Base-by-base conservation (phyloP, 2,329 filamentous ascomycete genomes). In the Fusarium albidum region DNA sequence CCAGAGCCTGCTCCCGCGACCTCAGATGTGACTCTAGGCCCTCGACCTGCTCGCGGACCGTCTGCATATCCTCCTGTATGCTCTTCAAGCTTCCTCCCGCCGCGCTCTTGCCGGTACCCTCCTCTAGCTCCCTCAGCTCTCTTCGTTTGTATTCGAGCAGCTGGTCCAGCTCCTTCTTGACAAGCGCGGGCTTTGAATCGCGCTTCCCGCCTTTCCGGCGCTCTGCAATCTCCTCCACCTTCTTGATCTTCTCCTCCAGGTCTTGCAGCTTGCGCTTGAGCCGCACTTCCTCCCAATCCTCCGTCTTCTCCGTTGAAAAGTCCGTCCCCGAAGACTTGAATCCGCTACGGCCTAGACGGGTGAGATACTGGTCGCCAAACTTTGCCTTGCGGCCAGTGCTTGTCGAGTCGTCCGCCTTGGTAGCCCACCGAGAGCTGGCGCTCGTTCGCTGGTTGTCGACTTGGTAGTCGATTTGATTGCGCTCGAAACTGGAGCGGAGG, bases 251-350 rank as follows among this genome's bases (percentile, higher is more conserved):
- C 50, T 89, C 83, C 67, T 99, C 93, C 25, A 99, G 79, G 66
- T 98, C 94, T 18, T 86, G 83, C 27, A 99, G 84, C 75, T 98
- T 92, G 71, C 95, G 93, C 81, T 96, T 94, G 61, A 99, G 81
- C 47, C 93, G 85, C 37, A 98, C 95, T 75, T 98, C 95, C 75
- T 99, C 95, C 92, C 95, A 98, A 71, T 99, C 95, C 68, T 96
- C 94, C 55, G 90, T 90, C 71, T 92, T 91, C 59, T 91, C 89
- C 31, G 84, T 82, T 52, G 87, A 89, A 72, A 98, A 98, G 77
- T 99, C 93, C 2, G 95, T 99, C 21, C 95, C 95, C 33, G 88
- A 80, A 9, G 90, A 85, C 69, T 90, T 88, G 76, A 95, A 94
- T 53, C 84, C 88, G 63, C 88, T 87, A 68, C 93, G 89, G 45